phyloP scores from a whole-genome alignment of 495 filamentous ascomycete species.

The Articulospora tetracladia region DNA sequence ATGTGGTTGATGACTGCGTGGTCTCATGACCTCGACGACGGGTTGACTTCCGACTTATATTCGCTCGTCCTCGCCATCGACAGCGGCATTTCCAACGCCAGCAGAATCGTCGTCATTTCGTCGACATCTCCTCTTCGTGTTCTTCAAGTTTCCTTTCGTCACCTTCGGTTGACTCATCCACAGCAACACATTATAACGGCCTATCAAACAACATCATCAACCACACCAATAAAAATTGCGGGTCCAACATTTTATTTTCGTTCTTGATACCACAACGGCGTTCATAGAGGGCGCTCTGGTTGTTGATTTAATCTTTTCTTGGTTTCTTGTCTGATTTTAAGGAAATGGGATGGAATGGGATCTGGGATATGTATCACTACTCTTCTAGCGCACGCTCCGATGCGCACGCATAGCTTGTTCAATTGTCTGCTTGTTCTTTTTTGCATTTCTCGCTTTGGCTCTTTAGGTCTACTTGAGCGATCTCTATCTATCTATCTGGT shows the following conservation, averaged over 20 bases:
- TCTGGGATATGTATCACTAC: conserved; percentile 19
- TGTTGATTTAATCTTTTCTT: neutral
- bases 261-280: conserved; percentile 8
- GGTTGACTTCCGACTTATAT: neutral
- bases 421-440: conserved; percentile 4
- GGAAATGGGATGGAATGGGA: too few relatives aligned
- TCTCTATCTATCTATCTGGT: neutral
- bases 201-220: neutral
- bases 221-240: neutral
- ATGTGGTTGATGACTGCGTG: neutral
- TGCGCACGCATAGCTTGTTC: neutral
- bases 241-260: conserved; percentile 3
- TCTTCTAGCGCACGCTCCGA: conserved; percentile 9
- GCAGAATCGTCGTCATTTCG: too few relatives aligned
- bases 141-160: too few relatives aligned
- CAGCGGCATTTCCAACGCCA: neutral
- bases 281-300: conserved; percentile 2
- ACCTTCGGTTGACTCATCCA: too few relatives aligned
- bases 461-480: neutral
- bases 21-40: too few relatives aligned
- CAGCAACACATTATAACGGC: too few relatives aligned
- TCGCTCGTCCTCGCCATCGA: neutral
- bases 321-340: too few relatives aligned
- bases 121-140: too few relatives aligned
- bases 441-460: neutral